Percentiles rank a stretch among this genome's conserved stretches.
phyloP scores from a whole-genome alignment of 2,329 filamentous ascomycete genomes.

The Microsporum audouinii region DNA sequence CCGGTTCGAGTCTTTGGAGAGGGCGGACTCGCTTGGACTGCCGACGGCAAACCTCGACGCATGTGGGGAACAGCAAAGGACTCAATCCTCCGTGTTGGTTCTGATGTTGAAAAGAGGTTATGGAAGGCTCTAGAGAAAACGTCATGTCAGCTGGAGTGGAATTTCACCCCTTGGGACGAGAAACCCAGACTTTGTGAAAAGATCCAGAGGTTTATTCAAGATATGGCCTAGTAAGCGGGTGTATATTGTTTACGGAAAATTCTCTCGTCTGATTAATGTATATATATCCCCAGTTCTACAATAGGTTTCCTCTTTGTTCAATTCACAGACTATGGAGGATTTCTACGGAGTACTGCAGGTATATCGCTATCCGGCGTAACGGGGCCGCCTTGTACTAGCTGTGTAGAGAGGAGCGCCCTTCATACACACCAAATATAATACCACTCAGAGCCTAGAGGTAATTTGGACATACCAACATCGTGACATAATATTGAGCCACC shows the following conservation, averaged over 20 bases:
- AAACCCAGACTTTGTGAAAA: constrained; percentile 13
- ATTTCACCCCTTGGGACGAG: constrained; percentile 13
- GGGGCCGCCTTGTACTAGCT: too few species aligned
- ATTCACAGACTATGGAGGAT: too few species aligned
- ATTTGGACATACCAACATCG: not conserved
- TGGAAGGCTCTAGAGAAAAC: constrained; percentile 34
- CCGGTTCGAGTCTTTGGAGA: constrained; percentile 30
- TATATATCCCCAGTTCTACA: not conserved
- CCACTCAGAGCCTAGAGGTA: not conserved
- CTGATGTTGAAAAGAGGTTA: constrained; percentile 29
- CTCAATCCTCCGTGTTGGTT: constrained; percentile 27
- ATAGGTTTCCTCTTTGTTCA: not conserved
- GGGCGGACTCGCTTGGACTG: constrained; percentile 27
- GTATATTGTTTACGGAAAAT: not conserved
- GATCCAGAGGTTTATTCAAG: constrained; percentile 13
- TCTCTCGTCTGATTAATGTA: not conserved
- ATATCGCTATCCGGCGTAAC: too few species aligned
- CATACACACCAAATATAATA: not conserved
- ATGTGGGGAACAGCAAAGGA: constrained; percentile 29
- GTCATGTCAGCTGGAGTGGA: constrained; percentile 27
- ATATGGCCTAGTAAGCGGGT: constrained; percentile 9
- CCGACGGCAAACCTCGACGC: constrained; percentile 27
- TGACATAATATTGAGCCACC: not conserved
- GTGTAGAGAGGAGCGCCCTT: not conserved
- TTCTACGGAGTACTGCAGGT: too few species aligned